Percentiles rank a stretch among this genome's conserved stretches.
phyloP scores from a whole-genome alignment of 176 grass and related monocot genomes.

The Oryza rufipogon region DNA sequence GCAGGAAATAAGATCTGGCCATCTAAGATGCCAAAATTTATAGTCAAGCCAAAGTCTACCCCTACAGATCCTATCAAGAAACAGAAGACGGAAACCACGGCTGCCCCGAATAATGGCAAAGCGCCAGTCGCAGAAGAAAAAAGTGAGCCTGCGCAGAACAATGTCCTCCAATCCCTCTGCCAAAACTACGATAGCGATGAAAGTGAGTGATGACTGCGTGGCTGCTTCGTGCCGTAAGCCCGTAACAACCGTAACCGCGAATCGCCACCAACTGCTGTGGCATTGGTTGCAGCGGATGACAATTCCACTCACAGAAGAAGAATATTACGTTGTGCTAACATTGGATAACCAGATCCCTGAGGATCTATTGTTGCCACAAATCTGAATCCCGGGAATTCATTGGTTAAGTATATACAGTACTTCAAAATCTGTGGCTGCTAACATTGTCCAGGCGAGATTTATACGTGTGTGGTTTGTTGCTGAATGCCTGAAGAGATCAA shows the following conservation, averaged over 20 bases:
- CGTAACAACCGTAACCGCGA: not conserved
- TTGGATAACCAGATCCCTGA: conserved; percentile 6
- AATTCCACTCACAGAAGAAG: too few species aligned
- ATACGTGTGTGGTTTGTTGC: not conserved
- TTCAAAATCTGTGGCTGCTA: conserved; percentile 1
- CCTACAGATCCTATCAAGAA: conserved; percentile 29
- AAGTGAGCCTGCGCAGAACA: conserved; percentile 14
- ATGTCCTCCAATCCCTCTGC: conserved; percentile 59
- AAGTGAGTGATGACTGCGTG: conserved; percentile 36
- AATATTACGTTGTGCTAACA: not conserved
- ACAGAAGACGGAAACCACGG: conserved; percentile 25
- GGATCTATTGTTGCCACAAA: not conserved
- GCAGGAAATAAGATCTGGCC: conserved; percentile 40
- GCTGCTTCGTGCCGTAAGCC: not conserved
- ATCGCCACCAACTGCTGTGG: not conserved
- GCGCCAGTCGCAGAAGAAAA: not conserved
- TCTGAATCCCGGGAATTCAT: not conserved
- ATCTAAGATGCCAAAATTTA: conserved; percentile 54
- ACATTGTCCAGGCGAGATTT: not conserved
- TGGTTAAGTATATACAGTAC: not conserved
- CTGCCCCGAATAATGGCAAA: conserved; percentile 27
- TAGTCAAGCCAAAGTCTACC: conserved; percentile 46
- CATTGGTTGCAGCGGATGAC: not conserved
- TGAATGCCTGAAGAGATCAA: not conserved
- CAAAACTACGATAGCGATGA: conserved; percentile 55